Conservation (phyloP, 2,329 filamentous ascomycete genomes). For the Teratosphaeria nubilosa region DNA sequence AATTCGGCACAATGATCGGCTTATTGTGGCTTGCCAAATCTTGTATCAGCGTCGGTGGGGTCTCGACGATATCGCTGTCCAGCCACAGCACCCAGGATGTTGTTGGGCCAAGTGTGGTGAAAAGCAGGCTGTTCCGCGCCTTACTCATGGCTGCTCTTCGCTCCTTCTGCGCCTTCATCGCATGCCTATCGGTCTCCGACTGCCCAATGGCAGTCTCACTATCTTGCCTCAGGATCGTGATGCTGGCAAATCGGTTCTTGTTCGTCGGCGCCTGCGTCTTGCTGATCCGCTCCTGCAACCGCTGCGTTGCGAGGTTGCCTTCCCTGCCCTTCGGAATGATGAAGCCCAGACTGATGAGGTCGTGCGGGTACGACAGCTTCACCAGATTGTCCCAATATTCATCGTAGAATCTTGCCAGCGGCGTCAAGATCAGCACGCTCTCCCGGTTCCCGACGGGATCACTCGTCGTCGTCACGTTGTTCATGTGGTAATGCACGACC, state of each 20-base stretch:
- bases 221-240: constrained; percentile 92
- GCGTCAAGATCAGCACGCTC: constrained; percentile 82
- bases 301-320: constrained; percentile 74
- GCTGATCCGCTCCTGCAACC: constrained; percentile 73
- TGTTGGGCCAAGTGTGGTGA: constrained; percentile 81
- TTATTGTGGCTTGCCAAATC: constrained; percentile 82
- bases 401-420: constrained; percentile 85
- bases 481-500: constrained; percentile 87
- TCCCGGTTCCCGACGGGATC: constrained; percentile 71
- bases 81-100: constrained; percentile 98
- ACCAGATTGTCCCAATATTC: constrained; percentile 92
- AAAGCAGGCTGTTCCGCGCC: constrained; percentile 86
- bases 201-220: constrained; percentile 75
- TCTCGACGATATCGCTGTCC: constrained; percentile 85
- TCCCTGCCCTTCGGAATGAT: constrained; percentile 91
- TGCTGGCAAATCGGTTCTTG: constrained; percentile 75
- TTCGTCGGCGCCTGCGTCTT: constrained; percentile 77
- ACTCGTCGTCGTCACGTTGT: constrained; percentile 77
- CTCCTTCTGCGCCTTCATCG: constrained; percentile 78
- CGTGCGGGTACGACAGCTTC: constrained; percentile 77
- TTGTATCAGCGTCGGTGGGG: constrained; percentile 74
- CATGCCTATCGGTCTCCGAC: constrained; percentile 80
- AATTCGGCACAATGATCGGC: constrained; percentile 89
- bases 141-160: constrained; percentile 84
- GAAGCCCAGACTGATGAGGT: constrained; percentile 89